These are phyloP conservation scores for Pulveroboletus sp. DNA, from an alignment of 768 basidiomycete species.

Conservation along the genomic window DNA sequence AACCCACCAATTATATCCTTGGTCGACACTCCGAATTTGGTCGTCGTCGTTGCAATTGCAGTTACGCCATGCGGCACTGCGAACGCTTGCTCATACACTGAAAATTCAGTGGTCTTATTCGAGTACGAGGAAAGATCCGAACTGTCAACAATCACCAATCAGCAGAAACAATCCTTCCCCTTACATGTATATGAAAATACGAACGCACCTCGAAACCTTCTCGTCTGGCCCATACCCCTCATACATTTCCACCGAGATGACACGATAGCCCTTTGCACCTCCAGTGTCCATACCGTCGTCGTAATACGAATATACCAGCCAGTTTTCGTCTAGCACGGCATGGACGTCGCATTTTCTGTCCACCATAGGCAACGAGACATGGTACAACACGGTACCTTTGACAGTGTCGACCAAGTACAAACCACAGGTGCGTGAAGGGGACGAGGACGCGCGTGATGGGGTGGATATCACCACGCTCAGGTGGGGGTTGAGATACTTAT, in stretches of 20 bases:
- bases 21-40: slow-evolving; percentile 82
- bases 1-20: slow-evolving; percentile 83
- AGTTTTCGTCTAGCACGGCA: slow-evolving; percentile 77
- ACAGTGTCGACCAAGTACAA: slow-evolving; percentile 76
- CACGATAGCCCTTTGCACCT: slow-evolving; percentile 58
- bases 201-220: slow-evolving; percentile 63
- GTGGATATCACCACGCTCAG: slow-evolving; percentile 63
- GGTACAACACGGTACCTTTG: slow-evolving; percentile 75
- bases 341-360: slow-evolving; percentile 57
- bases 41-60: slow-evolving; percentile 69
- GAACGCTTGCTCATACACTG: slow-evolving; percentile 65
- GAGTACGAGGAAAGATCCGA: slow-evolving; percentile 54
- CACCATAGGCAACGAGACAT: slow-evolving; percentile 46
- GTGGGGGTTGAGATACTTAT: slow-evolving; percentile 91
- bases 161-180: not conserved
- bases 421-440: slow-evolving; percentile 40
- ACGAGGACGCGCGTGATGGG: slow-evolving; percentile 13
- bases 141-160: slow-evolving; percentile 27
- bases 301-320: slow-evolving; percentile 88
- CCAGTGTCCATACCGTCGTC: slow-evolving; percentile 49
- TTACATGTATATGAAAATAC: not conserved
- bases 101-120: slow-evolving; percentile 47
- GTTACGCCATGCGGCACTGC: slow-evolving; percentile 65
- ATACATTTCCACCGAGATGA: slow-evolving; percentile 86
- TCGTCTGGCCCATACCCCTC: slow-evolving; percentile 68